These are phyloP conservation scores for Linderina pennispora DNA, from an alignment of 192 early-diverging fungal genomes.

Conservation along the genomic window DNA sequence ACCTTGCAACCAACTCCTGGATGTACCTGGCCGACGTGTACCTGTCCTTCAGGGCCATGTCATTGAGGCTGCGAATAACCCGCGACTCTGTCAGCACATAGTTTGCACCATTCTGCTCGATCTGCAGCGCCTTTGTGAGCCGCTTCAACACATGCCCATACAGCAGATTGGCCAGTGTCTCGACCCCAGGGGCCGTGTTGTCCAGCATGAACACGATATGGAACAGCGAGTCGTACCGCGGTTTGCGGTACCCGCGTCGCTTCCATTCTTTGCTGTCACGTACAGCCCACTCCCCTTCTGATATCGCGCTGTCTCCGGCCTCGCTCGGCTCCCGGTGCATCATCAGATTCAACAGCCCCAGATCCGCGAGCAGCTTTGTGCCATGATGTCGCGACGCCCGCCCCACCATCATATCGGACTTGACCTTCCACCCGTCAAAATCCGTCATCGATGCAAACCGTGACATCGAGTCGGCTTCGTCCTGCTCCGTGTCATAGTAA, in stretches of 20 bases:
- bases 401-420: conserved; percentile 14
- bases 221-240: conserved; percentile 33
- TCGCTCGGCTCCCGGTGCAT: conserved; percentile 46
- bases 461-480: conserved; percentile 44
- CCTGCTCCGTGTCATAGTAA: conserved; percentile 56
- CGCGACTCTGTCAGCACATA: conserved; percentile 41
- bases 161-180: conserved; percentile 35
- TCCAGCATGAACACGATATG: conserved; percentile 47
- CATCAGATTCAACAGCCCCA: conserved; percentile 41
- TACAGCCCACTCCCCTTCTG: conserved; percentile 44
- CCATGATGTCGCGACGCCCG: conserved; percentile 19
- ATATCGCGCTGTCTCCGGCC: conserved; percentile 40
- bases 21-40: conserved; percentile 21
- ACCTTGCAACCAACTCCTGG: conserved; percentile 14
- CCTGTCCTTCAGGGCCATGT: conserved; percentile 17
- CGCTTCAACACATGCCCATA: conserved; percentile 39
- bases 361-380: conserved; percentile 35
- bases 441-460: conserved; percentile 28
- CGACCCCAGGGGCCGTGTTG: conserved; percentile 32
- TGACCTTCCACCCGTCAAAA: conserved; percentile 37
- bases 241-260: conserved; percentile 35
- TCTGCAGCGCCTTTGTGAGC: conserved; percentile 41
- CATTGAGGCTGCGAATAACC: conserved; percentile 37
- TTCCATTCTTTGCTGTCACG: conserved; percentile 47
- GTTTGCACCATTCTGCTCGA: conserved; percentile 43